Conservation (phyloP, 129 eudicot species). For the Flaveria sonorensis region DNA sequence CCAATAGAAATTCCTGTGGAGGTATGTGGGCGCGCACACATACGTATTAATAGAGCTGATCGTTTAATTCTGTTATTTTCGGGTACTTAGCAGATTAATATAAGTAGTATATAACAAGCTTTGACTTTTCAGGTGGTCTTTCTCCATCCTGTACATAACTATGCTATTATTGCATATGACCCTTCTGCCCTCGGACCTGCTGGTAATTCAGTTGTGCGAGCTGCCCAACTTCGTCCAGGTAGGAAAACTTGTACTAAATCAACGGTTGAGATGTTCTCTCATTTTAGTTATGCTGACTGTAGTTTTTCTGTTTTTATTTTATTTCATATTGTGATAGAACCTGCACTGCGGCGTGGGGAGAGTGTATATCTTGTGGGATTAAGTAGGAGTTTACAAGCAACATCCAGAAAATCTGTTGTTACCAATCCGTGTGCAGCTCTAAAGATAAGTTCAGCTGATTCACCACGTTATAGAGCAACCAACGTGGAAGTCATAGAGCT, state of each 20-base stretch:
- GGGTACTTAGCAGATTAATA: neutral
- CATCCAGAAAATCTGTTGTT: slow-evolving; percentile 63
- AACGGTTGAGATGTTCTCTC: slow-evolving; percentile 6
- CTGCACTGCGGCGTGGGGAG: no score
- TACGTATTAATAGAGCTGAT: no score
- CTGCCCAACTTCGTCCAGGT: slow-evolving; percentile 96
- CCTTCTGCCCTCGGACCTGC: slow-evolving; percentile 85
- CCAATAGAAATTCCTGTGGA: no score
- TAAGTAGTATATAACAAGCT: neutral
- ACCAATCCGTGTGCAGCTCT: no score
- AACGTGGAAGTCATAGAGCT: slow-evolving; percentile 48
- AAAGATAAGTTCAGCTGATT: no score
- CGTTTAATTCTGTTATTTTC: no score
- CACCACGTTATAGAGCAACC: no score
- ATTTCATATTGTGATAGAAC: neutral
- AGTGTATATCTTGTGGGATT: slow-evolving; percentile 66
- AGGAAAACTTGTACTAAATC: slow-evolving; percentile 16
- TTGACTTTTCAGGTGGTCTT: slow-evolving; percentile 66
- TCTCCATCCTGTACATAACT: slow-evolving; percentile 95
- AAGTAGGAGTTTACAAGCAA: slow-evolving; percentile 90
- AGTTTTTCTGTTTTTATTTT: neutral
- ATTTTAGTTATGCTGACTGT: neutral
- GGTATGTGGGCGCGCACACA: no score
- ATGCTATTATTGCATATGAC: slow-evolving; percentile 83
- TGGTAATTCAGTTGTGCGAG: slow-evolving; percentile 76